Conservation (phyloP, 2,329 filamentous ascomycete genomes). For the Fusarium praegraminearum region DNA sequence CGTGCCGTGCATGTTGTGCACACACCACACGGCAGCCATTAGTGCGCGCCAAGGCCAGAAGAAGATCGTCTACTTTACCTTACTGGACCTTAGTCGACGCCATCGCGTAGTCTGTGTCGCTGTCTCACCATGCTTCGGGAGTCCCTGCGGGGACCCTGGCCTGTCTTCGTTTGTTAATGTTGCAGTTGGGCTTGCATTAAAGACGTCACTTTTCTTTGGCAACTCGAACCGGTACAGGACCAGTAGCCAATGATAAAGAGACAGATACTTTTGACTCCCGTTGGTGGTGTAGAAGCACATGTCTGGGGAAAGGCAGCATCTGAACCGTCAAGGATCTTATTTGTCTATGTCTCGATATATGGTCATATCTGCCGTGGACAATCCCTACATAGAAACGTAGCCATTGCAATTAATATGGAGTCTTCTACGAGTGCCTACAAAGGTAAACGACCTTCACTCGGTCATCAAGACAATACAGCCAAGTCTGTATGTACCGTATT, state of each 20-base stretch:
- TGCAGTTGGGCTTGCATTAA: conserved; percentile 37
- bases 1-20: conserved; percentile 39
- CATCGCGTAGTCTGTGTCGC: conserved; percentile 36
- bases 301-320: conserved; percentile 23
- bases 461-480: conserved; percentile 21
- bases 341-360: conserved; percentile 15
- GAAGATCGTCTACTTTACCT: conserved; percentile 35
- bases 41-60: conserved; percentile 32
- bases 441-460: conserved; percentile 7
- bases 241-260: conserved; percentile 21
- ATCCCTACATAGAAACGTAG: neutral
- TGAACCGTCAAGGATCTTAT: conserved; percentile 26
- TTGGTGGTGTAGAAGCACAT: conserved; percentile 14
- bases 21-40: conserved; percentile 39
- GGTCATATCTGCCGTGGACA: conserved; percentile 25
- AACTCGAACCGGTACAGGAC: conserved; percentile 37
- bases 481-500: conserved; percentile 34
- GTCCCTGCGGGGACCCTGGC: conserved; percentile 42
- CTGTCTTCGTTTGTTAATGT: conserved; percentile 21
- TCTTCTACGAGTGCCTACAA: conserved; percentile 9
- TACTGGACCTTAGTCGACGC: conserved; percentile 32
- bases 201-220: conserved; percentile 48
- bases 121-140: conserved; percentile 48
- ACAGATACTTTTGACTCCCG: conserved; percentile 5
- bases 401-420: neutral